Percentiles rank a stretch among this genome's conserved stretches.
phyloP scores from a whole-genome alignment of 2,329 filamentous ascomycete genomes.

The Fusarium phyllophilum region DNA sequence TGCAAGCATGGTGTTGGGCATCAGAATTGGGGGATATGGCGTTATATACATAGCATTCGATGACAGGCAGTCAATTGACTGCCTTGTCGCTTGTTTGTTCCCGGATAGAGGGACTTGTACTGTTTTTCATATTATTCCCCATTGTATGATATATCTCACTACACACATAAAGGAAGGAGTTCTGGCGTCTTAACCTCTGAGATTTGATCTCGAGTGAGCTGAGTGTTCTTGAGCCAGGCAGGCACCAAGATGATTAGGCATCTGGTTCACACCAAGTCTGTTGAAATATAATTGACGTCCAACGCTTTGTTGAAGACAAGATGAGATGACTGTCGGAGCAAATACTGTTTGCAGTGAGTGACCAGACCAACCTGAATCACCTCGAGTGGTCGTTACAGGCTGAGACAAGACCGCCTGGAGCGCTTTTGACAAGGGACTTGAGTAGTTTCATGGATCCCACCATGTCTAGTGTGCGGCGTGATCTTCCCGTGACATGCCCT shows the following conservation, averaged over 20 bases:
- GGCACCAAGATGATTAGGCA: constrained; percentile 24
- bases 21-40: constrained; percentile 22
- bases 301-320: constrained; percentile 17
- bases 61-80: constrained; percentile 14
- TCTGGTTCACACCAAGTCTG: constrained; percentile 16
- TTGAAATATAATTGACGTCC: constrained; percentile 23
- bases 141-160: constrained; percentile 33
- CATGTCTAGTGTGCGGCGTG: constrained; percentile 4
- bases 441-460: neutral
- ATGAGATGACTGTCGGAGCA: neutral
- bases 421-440: neutral
- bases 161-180: constrained; percentile 30
- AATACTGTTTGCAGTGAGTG: neutral
- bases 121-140: constrained; percentile 10
- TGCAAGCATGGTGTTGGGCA: constrained; percentile 28
- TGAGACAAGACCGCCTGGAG: neutral
- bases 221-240: constrained; percentile 14
- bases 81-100: constrained; percentile 10
- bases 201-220: constrained; percentile 8
- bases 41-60: constrained; percentile 30
- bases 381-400: neutral
- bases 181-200: constrained; percentile 17
- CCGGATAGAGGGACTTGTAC: constrained; percentile 13
- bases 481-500: neutral
- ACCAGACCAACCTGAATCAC: neutral